Base-by-base conservation (phyloP, 2,329 filamentous ascomycete species). In the Pseudogymnoascus sp. region DNA sequence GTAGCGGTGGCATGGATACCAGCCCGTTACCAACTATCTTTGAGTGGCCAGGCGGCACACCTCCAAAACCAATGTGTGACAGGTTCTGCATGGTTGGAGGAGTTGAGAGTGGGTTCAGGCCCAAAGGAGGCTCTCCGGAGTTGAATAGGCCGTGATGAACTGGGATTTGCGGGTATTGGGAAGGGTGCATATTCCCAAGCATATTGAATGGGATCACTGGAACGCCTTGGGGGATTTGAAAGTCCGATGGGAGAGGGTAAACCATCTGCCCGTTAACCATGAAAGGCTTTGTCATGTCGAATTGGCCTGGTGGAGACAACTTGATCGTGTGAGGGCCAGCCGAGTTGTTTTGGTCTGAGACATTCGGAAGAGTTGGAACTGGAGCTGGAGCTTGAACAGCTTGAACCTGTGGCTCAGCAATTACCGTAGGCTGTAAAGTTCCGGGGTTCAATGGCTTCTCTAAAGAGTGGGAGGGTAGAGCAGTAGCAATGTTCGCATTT, bases 221-320 rank as follows among this genome's bases (percentile, higher is more conserved):
- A 26, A 67, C 61, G 36, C 67, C 65, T 31, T 64, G 63, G 28
- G 71, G 68, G 62, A 67, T 67, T 17, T 70, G 69, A 36, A 69
- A 67, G n/a, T 67, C 67, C 44, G 64, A 67, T 10, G 67, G 65
- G 50, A 70, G 62, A 13, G 73, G 72, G 64, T 72, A 72, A 28
- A 74, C 66, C 33, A 72, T 21, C 36, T 74, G 71, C 15, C 72
- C 72, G 19, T 57, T 57, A 33, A 57, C 47, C 47, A 71, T 64
- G 65, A 74, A 74, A 44, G 73, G 73, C 62, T 70, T 72, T 7
- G 67, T 71, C 17, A 71, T 68, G 62, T 74, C 72, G 61, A 74
- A 74, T 61, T 74, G 72, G 42, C 61, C 67, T 35, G 72, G 72
- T 15, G 69, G 71, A 17, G 73, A 74, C 26, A 74, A 68, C 66